A percentile compares a stretch with the other conserved stretches of the same genome.
phyloP scores from a whole-genome alignment of 1,284 basidiomycete genomes.

The Ustanciosporium gigantosporum region DNA sequence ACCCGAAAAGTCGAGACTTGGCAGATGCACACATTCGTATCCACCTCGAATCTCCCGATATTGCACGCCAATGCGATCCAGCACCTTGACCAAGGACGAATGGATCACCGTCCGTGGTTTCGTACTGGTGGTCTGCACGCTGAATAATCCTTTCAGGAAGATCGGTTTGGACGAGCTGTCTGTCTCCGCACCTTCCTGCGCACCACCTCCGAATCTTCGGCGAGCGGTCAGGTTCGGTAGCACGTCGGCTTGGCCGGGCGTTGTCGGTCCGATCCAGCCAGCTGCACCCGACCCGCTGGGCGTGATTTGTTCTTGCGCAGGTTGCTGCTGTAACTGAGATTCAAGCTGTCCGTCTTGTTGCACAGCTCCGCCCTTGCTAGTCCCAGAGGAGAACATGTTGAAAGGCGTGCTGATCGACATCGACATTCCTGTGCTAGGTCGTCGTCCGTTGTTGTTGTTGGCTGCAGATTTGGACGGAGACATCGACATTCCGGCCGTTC shows the following conservation, averaged over 20 bases:
- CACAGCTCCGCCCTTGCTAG: slow-evolving; percentile 1
- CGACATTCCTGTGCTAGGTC: slow-evolving; percentile 29
- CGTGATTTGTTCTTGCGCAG: slow-evolving; percentile 3
- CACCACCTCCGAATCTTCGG: slow-evolving; percentile 24
- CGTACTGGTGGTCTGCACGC: slow-evolving; percentile 89
- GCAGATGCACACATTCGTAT: slow-evolving; percentile 93
- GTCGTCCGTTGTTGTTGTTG: background rate
- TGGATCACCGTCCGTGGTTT: slow-evolving; percentile 81
- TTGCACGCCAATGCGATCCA: slow-evolving; percentile 91
- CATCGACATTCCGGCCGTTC: slow-evolving; percentile 31
- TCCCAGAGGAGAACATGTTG: slow-evolving; percentile 21
- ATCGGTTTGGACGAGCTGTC: slow-evolving; percentile 49
- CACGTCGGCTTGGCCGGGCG: slow-evolving; percentile 33
- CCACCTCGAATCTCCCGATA: slow-evolving; percentile 87
- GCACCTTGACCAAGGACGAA: slow-evolving; percentile 78
- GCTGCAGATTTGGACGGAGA: slow-evolving; percentile 18
- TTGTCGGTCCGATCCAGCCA: slow-evolving; percentile 33
- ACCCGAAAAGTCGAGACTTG: slow-evolving; percentile 74
- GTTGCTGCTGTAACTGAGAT: background rate
- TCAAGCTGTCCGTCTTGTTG: background rate
- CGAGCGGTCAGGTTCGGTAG: slow-evolving; percentile 22
- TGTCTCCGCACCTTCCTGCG: slow-evolving; percentile 4
- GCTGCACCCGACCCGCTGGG: slow-evolving; percentile 12
- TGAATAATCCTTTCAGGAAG: slow-evolving; percentile 63
- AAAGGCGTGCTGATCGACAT: slow-evolving; percentile 32